A percentile compares a stretch with the other conserved stretches of the same genome.
These are phyloP conservation scores for Amaranthus cruentus DNA, from an alignment of 148 eudicot genomes.

Conservation along the genomic window DNA sequence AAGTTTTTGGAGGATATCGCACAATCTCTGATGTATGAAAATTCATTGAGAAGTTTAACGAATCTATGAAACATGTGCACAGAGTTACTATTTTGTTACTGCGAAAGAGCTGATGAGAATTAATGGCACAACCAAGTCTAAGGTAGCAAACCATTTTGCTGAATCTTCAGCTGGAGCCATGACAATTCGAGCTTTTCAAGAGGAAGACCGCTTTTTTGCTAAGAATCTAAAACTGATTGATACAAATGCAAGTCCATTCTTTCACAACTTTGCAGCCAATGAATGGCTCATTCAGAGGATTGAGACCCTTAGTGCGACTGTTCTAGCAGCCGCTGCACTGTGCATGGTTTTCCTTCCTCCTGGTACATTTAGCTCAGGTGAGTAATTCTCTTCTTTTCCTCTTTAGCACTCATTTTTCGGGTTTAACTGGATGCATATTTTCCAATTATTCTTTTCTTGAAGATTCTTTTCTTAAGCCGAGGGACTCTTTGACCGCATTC, in stretches of 20 bases:
- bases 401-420: neutral
- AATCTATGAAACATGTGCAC: slow-evolving; percentile 9
- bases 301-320: slow-evolving; percentile 66
- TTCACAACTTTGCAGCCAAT: slow-evolving; percentile 74
- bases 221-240: slow-evolving; percentile 74
- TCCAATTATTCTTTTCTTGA: too few species aligned
- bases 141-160: slow-evolving; percentile 78
- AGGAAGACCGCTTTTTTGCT: slow-evolving; percentile 75
- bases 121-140: slow-evolving; percentile 83
- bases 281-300: slow-evolving; percentile 92
- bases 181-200: slow-evolving; percentile 80
- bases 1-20: neutral
- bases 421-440: too few species aligned
- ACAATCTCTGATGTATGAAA: too few species aligned
- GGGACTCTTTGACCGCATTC: too few species aligned
- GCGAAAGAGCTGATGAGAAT: slow-evolving; percentile 85
- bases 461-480: too few species aligned
- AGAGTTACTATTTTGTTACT: slow-evolving; percentile 71
- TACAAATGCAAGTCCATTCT: slow-evolving; percentile 72
- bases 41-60: too few species aligned
- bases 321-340: slow-evolving; percentile 68
- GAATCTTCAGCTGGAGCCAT: slow-evolving; percentile 76
- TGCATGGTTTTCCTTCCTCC: slow-evolving; percentile 90
- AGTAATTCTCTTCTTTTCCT: neutral
- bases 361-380: slow-evolving; percentile 76